Percentiles rank a stretch among this genome's conserved stretches.
These are phyloP conservation scores for Carnegiea gigantea DNA, from an alignment of 179 eudicot species.

Conservation along the genomic window DNA sequence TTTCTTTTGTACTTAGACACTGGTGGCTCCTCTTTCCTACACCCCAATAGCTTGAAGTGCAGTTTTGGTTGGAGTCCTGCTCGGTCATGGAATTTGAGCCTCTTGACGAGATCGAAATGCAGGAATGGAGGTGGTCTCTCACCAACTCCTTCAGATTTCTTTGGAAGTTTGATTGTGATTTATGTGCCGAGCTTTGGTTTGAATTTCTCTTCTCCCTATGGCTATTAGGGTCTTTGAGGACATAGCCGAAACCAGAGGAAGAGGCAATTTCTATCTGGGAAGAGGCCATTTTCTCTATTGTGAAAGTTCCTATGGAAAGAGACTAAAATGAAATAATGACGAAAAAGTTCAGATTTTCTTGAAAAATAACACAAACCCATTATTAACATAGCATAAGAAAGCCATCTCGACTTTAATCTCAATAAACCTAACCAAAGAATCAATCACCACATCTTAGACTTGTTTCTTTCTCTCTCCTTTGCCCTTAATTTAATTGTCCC, in stretches of 20 bases:
- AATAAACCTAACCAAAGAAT: background rate
- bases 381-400: background rate
- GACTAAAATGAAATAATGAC: background rate
- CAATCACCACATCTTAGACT: background rate
- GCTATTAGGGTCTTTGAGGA: slow-evolving; percentile 35
- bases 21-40: background rate
- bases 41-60: slow-evolving; percentile 15
- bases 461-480: background rate
- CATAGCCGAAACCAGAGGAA: slow-evolving; percentile 40
- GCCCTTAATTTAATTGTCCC: slow-evolving; percentile 1
- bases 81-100: slow-evolving; percentile 10
- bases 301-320: background rate
- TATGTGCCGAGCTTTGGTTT: slow-evolving; percentile 6
- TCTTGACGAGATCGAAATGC: slow-evolving; percentile 31
- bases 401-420: background rate
- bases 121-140: slow-evolving; percentile 33
- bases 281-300: slow-evolving; percentile 23
- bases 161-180: slow-evolving; percentile 29
- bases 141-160: slow-evolving; percentile 48
- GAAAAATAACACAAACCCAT: background rate
- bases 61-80: slow-evolving; percentile 13
- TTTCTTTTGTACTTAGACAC: background rate
- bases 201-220: slow-evolving; percentile 20
- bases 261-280: slow-evolving; percentile 40
- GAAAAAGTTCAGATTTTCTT: background rate